Evolutionary conservation across 176 grass and related monocot genomes (phyloP), one percentile per base, ranked within the genome.

Genomic region (barley (Hordeum vulgare)): DNA sequence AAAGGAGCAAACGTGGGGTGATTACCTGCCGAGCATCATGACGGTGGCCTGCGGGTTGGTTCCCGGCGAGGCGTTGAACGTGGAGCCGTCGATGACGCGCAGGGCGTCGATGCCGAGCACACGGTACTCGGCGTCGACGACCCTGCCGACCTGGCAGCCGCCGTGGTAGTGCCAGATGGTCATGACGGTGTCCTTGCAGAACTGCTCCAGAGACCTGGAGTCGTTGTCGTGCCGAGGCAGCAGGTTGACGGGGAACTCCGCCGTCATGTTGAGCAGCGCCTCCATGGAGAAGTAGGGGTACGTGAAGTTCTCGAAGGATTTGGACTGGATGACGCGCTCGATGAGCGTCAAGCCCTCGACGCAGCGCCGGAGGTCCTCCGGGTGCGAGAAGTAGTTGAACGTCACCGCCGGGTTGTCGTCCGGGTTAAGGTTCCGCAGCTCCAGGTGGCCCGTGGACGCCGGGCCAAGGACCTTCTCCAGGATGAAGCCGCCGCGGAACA

Each of bases 81-180:
- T 92, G 21, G 93, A 96, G 29, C 93, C 88, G 60, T 96, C 93
- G 68, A 96, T 90, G 77, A 97, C 89, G 60, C 94, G 86, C 61
- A 97, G 90, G 11, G 87, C 85, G 18, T 80, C 90, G 15, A 86
- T 66, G 61, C 94, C 92, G 42, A 87, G 83, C 64, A 97, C 90
- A 7, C 85, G 62, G 80, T 92, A 91, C 14, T 97, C 88, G 21
- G 53, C 12, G 80, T 97, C 88, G 54, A 97, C 86, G 76, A 97
- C 94, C 86, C 85, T 91, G 66, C 80, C 86, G 60, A 84, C 94
- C 83, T 91, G 94, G 86, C 90, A 96, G 0, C 94, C 91, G 7
- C 94, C 94, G 85, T 96, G 94, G 84, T 93, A 96, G 85, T 96
- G 94, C 90, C 91, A 96, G 85, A 96, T 93, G 47, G 94, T 96